Percentiles rank a stretch among this genome's conserved stretches.
Evolutionary conservation across 2,329 filamentous ascomycete genomes (phyloP).

Genomic region (Stagonosporopsis rhizophila): DNA sequence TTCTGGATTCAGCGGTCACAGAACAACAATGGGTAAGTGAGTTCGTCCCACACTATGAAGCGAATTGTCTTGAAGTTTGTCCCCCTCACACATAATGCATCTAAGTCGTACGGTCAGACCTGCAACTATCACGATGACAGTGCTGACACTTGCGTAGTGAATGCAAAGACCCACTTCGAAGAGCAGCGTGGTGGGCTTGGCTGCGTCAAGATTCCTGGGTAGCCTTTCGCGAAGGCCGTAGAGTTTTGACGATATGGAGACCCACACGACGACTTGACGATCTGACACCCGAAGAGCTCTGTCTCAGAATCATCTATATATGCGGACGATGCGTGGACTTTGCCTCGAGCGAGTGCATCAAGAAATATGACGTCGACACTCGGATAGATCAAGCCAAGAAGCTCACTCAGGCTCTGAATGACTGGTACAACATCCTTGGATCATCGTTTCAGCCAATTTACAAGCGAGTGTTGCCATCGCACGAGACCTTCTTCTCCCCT

Average conservation of each 20-base stretch:
- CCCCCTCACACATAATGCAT: not conserved
- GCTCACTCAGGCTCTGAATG: slow-evolving; percentile 58
- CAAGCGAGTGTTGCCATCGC: slow-evolving; percentile 19
- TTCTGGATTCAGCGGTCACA: slow-evolving; percentile 72
- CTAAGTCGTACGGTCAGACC: too few relatives aligned
- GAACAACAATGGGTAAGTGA: slow-evolving; percentile 58
- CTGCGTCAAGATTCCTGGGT: slow-evolving; percentile 71
- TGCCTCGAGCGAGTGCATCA: slow-evolving; percentile 57
- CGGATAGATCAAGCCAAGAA: slow-evolving; percentile 57
- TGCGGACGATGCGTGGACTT: slow-evolving; percentile 66
- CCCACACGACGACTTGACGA: slow-evolving; percentile 58
- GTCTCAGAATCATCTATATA: slow-evolving; percentile 61
- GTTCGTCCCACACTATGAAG: not conserved
- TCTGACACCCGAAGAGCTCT: slow-evolving; percentile 62
- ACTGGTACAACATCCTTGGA: slow-evolving; percentile 58
- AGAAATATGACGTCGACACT: slow-evolving; percentile 52
- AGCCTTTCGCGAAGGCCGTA: slow-evolving; percentile 65
- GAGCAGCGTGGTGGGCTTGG: slow-evolving; percentile 72
- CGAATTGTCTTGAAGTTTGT: not conserved
- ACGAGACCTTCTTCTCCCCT: slow-evolving; percentile 25
- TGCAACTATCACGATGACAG: not conserved
- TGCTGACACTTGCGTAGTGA: slow-evolving; percentile 49
- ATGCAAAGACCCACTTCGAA: slow-evolving; percentile 59
- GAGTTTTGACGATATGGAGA: slow-evolving; percentile 65
- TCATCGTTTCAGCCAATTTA: slow-evolving; percentile 55